Evolutionary conservation across 2,329 filamentous ascomycete genomes (phyloP), one percentile per base, ranked within the genome.

Genomic region (Fonsecaea pugnacius): DNA sequence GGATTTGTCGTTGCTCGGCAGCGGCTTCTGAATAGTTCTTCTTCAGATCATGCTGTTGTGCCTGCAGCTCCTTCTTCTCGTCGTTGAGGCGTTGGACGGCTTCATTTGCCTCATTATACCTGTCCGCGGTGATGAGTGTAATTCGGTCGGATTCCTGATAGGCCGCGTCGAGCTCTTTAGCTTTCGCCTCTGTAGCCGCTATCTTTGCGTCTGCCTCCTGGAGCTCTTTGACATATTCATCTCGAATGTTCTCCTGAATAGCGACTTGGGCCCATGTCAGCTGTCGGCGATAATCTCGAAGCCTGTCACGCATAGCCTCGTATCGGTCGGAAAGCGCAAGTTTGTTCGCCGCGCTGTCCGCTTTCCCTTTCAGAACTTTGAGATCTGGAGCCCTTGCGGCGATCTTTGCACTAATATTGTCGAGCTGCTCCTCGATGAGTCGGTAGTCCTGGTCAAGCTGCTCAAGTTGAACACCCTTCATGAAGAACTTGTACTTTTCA

Each of bases 401-500:
- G 1, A 91, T 78, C 70, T 89, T 90, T 35, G 80, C 81, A 61
- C 89, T 84, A 64, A 89, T 91, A 36, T 85, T 85, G 68, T 96
- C 90, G 21, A 95, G 82, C 3, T 86, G 89, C 69, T 96, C 89
- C 66, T 90, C 87, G 14, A 97, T 87, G 63, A 96, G 81, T 64
- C 88, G 86, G 76, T 99, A 99, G 73, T 99, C 95, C 67, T 91
- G 89, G 74, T 96, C 92, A 9, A 99, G 83, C 71, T 94, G 89
- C 75, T 98, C 92, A 0, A 99, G 85, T 72, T 98, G 93, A 0
- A 96, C 96, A 30, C 95, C 95, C 71, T 93, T 92, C 65, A 96
- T 85, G 74, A 99, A 99, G 73, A 97, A 97, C 70, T 91, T 95
- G 82, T 98, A 99, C 75, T 99, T 99, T 65, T 94, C 88, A 3